Evolutionary conservation across 1,284 basidiomycete genomes (phyloP), one percentile per base, ranked within the genome.

Genomic region (Apiotrichum siamense): DNA sequence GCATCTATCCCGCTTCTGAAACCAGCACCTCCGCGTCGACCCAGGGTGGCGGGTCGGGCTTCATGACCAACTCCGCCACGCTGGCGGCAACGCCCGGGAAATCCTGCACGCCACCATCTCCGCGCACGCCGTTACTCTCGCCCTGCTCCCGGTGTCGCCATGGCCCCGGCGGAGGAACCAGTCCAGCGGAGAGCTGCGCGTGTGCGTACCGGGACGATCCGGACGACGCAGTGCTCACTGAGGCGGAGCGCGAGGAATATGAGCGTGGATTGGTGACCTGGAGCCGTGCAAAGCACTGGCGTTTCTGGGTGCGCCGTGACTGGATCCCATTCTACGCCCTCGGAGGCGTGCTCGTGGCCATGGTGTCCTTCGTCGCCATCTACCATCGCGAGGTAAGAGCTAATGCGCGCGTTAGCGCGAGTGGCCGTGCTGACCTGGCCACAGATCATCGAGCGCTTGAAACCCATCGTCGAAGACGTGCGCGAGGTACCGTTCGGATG

Each of bases 251-350:
- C 38, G 57, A 48, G n/a, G 64, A 62, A 47, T 66, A 66, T 42
- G 62, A 66, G 41, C 61, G 62, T 44, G 64, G 64, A 12, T 44
- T 66, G 17, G 33, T 66, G 11, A 62, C 59, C 1, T 66, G 64
- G 64, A 44, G 55, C 12, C 50, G 51, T 3, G 58, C 58, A 17
- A 57, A 40, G 37, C 24, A 52, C 37, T 62, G 60, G 62, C 52
- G 59, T 24, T 66, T 62, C 55, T 66, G 64, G 64, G 20, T 66
- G 13, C 45, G 64, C 17, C 56, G 56, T 43, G 54, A 59, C 35
- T 66, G 64, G 64, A 37, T 53, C 10, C 57, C 54, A 43, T 61
- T 55, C 40, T 66, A 66, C 39, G 25, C 59, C 25, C 23, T 47
- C 3, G 55, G 58, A 18, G 46, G 49, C 7, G 18, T 60, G 10